Percentiles rank a stretch among this genome's conserved stretches.
These are phyloP conservation scores for Chrysoporthe cubensis DNA, from an alignment of 2,329 filamentous ascomycete genomes.

Conservation along the genomic window DNA sequence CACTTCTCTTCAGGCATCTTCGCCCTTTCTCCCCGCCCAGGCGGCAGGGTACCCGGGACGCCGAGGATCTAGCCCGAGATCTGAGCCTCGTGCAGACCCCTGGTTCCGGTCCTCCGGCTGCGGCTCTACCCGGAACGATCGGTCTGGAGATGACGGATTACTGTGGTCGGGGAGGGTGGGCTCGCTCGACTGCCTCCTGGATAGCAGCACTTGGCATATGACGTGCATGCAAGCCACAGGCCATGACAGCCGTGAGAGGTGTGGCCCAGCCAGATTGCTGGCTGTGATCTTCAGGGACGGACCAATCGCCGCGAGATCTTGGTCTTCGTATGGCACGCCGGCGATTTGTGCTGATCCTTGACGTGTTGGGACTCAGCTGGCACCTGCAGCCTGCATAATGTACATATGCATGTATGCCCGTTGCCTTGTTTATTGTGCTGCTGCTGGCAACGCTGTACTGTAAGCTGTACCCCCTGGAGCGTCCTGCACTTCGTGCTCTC, in stretches of 20 bases:
- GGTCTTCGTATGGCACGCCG: too few relatives aligned
- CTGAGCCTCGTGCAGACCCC: not conserved
- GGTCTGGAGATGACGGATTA: not conserved
- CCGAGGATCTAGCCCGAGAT: not conserved
- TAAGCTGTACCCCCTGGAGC: too few relatives aligned
- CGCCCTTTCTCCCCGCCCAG: constrained; percentile 3
- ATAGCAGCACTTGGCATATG: too few relatives aligned
- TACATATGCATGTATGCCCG: not conserved
- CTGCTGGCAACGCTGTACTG: too few relatives aligned
- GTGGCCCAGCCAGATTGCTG: not conserved
- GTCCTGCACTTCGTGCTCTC: too few relatives aligned
- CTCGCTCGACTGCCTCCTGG: not conserved
- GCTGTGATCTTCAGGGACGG: not conserved
- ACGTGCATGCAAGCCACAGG: not conserved
- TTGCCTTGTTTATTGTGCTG: not conserved
- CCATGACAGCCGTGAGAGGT: not conserved
- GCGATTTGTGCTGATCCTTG: not conserved
- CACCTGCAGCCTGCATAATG: not conserved
- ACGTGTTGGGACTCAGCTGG: not conserved
- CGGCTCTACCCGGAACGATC: not conserved
- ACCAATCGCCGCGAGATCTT: not conserved
- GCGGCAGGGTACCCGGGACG: not conserved
- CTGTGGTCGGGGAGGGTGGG: not conserved
- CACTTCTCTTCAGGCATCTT: constrained; percentile 4
- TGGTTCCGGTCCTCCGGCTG: not conserved